These are phyloP conservation scores for Pseudonitzschia multistriata DNA, from an alignment of 108 stramenopile genomes.

Conservation along the genomic window DNA sequence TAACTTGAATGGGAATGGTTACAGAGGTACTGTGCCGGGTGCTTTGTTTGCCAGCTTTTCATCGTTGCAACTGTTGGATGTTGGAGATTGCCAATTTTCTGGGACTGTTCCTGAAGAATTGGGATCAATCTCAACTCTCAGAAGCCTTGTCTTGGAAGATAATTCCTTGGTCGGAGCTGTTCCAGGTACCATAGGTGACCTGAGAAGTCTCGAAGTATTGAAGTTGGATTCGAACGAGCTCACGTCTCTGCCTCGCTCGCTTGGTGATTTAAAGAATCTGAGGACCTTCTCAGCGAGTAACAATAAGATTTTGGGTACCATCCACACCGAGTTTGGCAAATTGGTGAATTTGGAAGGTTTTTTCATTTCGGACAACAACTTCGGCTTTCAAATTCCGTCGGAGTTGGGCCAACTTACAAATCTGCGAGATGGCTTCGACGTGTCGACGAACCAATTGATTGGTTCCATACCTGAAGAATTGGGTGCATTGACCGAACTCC, in stretches of 20 bases:
- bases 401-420: constrained; percentile 61
- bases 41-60: constrained; percentile 16
- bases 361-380: constrained; percentile 46
- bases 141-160: constrained; percentile 19
- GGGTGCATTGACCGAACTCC: constrained; percentile 23
- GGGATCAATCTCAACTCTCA: constrained; percentile 22
- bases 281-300: constrained; percentile 34
- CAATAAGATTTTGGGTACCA: constrained; percentile 52
- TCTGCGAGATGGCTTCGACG: constrained; percentile 44
- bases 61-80: constrained; percentile 35
- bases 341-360: constrained; percentile 46
- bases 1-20: constrained; percentile 29
- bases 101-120: constrained; percentile 20
- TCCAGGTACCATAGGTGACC: constrained; percentile 15
- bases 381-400: constrained; percentile 55
- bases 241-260: constrained; percentile 18
- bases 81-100: constrained; percentile 23
- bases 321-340: constrained; percentile 58
- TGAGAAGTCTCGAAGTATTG: constrained; percentile 25
- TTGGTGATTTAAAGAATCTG: constrained; percentile 39
- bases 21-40: constrained; percentile 20
- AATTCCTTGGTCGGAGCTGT: constrained; percentile 31
- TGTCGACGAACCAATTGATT: constrained; percentile 51
- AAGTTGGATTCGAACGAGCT: constrained; percentile 31
- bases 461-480: constrained; percentile 50